These are phyloP conservation scores for Saksenaea oblongispora DNA, from an alignment of 371 early-diverging fungal species.

Conservation along the genomic window DNA sequence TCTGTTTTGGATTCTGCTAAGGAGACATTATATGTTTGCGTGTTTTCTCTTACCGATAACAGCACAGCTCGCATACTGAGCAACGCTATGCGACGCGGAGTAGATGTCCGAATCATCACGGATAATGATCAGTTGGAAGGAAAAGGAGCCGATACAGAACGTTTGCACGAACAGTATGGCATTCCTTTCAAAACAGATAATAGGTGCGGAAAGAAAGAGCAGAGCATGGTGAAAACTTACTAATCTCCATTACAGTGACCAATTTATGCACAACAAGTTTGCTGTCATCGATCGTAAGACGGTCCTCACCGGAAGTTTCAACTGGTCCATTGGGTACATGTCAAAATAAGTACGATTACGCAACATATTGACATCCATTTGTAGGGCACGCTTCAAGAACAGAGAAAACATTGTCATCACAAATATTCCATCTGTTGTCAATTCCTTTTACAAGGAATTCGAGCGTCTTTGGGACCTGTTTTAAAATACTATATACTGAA, in stretches of 20 bases:
- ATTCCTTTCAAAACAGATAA: constrained; percentile 50
- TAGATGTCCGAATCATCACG: constrained; percentile 57
- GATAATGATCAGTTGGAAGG: constrained; percentile 64
- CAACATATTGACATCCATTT: constrained; percentile 22
- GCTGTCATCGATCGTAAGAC: constrained; percentile 56
- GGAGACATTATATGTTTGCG: constrained; percentile 52
- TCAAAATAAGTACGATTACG: constrained; percentile 2
- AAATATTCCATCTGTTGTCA: constrained; percentile 52
- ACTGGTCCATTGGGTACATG: constrained; percentile 51
- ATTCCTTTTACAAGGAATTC: constrained; percentile 55
- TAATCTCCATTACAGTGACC: constrained; percentile 21
- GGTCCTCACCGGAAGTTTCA: constrained; percentile 51
- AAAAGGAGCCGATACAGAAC: constrained; percentile 54
- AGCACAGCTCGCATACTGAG: constrained; percentile 51
- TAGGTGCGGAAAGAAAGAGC: constrained; percentile 21
- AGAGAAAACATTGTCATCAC: constrained; percentile 63
- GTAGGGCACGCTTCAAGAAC: constrained; percentile 59
- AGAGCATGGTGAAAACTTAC: background rate
- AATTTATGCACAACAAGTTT: constrained; percentile 73
- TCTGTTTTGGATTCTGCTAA: constrained; percentile 51
- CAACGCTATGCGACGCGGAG: constrained; percentile 56
- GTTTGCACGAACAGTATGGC: constrained; percentile 43
- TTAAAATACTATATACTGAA: constrained; percentile 11
- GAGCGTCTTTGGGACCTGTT: constrained; percentile 55
- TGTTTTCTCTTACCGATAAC: constrained; percentile 61